Evolutionary conservation across 495 filamentous ascomycete genomes (phyloP), one percentile per base, ranked within the genome.

Genomic region (Talaromyces adpressus): DNA sequence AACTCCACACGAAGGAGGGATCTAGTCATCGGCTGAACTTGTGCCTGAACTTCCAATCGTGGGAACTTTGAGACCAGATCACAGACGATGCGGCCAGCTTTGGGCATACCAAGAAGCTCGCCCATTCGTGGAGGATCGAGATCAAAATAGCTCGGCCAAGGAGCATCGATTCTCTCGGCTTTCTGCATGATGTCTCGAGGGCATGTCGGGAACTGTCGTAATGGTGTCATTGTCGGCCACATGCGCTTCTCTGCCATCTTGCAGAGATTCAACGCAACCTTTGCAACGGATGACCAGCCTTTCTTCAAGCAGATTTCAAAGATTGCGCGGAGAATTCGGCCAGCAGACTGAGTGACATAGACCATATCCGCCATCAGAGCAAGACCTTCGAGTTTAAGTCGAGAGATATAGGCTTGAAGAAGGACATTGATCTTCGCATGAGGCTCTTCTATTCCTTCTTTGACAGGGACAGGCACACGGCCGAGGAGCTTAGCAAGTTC

Each of bases 211-310:
- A 97, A 98, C 69, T 99, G 94, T 45, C 95, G 82, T 8, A 99
- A 83, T 6, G 94, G 94, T 20, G 91, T 89, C 94, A 98, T 98
- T 22, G 93, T 97, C 6, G 92, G 93, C 94, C 94, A 99, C 94
- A 98, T 98, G 25, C 95, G 82, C 81, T 95, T 96, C 79, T 99
- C 94, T 2, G 93, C 93, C 93, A 96, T 98, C 78, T 99, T 99
- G 78, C 94, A 99, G 45, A 99, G 81, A 67, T 97, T 91, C 34
- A 99, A 82, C 5, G 95, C 92, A 63, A 88, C 90, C 78, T 93
- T 96, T 8, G 94, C 90, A 12, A 98, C 95, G 14, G 88, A 91
- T 7, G 95, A 84, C 94, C 93, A 99, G 18, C 93, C 93, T 73
- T 97, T 96, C 80, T 92, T 96, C 58, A 99, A 76, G 29, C 88